Percentiles rank a stretch among this genome's conserved stretches.
Evolutionary conservation across 2,329 filamentous ascomycete species (phyloP).

Genomic region (Xylariaceae sp.): DNA sequence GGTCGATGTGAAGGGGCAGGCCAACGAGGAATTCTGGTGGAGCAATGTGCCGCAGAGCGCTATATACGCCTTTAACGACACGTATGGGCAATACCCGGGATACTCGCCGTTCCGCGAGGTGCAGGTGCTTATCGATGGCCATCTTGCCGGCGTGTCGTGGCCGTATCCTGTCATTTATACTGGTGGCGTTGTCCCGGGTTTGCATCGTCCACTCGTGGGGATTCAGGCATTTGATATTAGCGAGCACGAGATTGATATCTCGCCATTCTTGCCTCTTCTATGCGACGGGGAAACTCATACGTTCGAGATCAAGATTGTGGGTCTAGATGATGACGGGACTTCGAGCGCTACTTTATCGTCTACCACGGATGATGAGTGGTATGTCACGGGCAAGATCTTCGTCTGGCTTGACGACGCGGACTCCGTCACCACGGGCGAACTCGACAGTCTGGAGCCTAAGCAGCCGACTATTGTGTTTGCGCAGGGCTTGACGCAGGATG

Average conservation of each 20-base stretch:
- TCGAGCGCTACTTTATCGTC: conserved; percentile 45
- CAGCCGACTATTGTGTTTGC: conserved; percentile 46
- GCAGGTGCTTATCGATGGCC: conserved; percentile 67
- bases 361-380: conserved; percentile 63
- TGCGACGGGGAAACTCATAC: conserved; percentile 60
- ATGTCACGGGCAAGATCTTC: conserved; percentile 74
- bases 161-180: conserved; percentile 69
- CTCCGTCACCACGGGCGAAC: conserved; percentile 47
- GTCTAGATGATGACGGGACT: conserved; percentile 52
- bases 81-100: conserved; percentile 55
- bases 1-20: conserved; percentile 72
- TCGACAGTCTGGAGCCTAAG: conserved; percentile 29
- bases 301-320: conserved; percentile 63
- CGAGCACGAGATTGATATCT: conserved; percentile 78
- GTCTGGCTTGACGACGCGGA: conserved; percentile 58
- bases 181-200: conserved; percentile 68
- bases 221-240: conserved; percentile 73
- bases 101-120: conserved; percentile 73
- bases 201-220: conserved; percentile 75
- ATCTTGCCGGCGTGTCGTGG: conserved; percentile 70
- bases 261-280: conserved; percentile 66
- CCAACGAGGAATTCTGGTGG: conserved; percentile 81
- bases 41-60: conserved; percentile 64
- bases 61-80: conserved; percentile 51
- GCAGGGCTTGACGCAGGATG: conserved; percentile 41